Base-by-base conservation (phyloP, 2,329 filamentous ascomycete species). In the Colletotrichum navitas region DNA sequence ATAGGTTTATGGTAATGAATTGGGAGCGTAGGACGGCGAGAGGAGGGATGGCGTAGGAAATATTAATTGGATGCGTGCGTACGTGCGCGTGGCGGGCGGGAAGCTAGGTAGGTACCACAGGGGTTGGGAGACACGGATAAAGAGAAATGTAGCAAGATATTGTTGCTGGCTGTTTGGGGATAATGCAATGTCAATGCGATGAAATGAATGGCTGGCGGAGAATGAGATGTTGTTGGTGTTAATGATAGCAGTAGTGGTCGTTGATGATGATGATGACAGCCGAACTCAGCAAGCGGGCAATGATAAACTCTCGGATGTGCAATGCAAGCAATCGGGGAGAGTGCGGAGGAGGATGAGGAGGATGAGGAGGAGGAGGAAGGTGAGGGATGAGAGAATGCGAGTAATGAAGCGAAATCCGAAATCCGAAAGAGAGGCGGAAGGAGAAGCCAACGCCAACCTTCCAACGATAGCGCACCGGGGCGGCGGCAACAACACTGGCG, bases 71-170 rank as follows among this genome's bases (percentile, higher is more conserved):
- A 24, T 55, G 26, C 18, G 66, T 59, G 52, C 49, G 66, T 52
- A 36, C 24, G 66, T 51, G 60, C 47, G 66, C 26, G 47, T 24
- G 45, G 49, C 39, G 29, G 49, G 34, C 63, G 68, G 68, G 52
- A 63, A 39, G 54, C 64, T 49, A 71, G 68, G 68, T 39, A 39
- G 4, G 36, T 1, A 16, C 64, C 29, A 45, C 34, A 45, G 43
- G 51, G 43, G 39, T n/a, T 11, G 16, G 41, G 32, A 24, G 43
- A 47, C 8, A n/a, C 43, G n/a, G 7, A 29, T 29, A 29, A n/a
- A 11, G 21, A 47, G 21, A 24, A 43, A 43, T 7, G 8, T 1
- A 21, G 41, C 2, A 24, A 49, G 47, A 14, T 49, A 8, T 24
- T 26, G n/a, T 4, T 49, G 47, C n/a, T 49, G n/a, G 45, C 10